Percentiles rank a stretch among this genome's conserved stretches.
These are phyloP conservation scores for Malassezia sp. DNA, from an alignment of 1,284 basidiomycete genomes.

Conservation along the genomic window DNA sequence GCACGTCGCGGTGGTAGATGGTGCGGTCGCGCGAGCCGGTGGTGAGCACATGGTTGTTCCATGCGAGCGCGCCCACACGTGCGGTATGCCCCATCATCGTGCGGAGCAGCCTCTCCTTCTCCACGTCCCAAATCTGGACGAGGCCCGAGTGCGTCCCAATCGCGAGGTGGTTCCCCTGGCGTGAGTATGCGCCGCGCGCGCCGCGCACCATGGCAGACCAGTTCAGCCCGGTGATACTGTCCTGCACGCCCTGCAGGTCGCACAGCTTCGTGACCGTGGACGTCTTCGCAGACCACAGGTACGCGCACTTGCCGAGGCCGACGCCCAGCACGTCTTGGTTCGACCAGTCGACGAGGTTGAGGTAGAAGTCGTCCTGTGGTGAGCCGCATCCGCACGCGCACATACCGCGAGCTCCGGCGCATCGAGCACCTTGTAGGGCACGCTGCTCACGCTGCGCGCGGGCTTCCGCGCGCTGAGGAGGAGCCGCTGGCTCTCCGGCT, in stretches of 20 bases:
- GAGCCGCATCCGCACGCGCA: too few relatives aligned
- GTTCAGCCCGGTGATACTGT: slow-evolving; percentile 34
- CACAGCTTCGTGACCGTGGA: slow-evolving; percentile 83
- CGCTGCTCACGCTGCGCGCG: slow-evolving; percentile 75
- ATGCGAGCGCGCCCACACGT: slow-evolving; percentile 83
- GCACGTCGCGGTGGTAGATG: slow-evolving; percentile 84
- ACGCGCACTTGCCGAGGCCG: slow-evolving; percentile 80
- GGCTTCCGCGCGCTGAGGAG: slow-evolving; percentile 72
- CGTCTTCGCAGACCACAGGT: slow-evolving; percentile 91
- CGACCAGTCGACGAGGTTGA: slow-evolving; percentile 96
- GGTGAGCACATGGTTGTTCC: slow-evolving; percentile 78
- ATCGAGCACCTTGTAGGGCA: slow-evolving; percentile 92
- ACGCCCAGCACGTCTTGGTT: slow-evolving; percentile 87
- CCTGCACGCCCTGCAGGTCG: slow-evolving; percentile 54
- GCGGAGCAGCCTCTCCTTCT: slow-evolving; percentile 62
- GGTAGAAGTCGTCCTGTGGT: slow-evolving; percentile 99
- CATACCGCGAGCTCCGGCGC: slow-evolving; percentile 78
- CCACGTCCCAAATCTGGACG: slow-evolving; percentile 90
- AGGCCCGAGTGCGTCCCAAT: slow-evolving; percentile 78
- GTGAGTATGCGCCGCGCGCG: too few relatives aligned
- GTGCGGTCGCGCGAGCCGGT: slow-evolving; percentile 83
- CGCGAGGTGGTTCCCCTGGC: slow-evolving; percentile 58
- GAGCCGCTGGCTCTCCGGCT: slow-evolving; percentile 67
- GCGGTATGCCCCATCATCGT: slow-evolving; percentile 73
- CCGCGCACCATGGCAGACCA: too few relatives aligned